phyloP scores from a whole-genome alignment of 2,329 filamentous ascomycete species.

The Verticillium zaregamsianum region DNA sequence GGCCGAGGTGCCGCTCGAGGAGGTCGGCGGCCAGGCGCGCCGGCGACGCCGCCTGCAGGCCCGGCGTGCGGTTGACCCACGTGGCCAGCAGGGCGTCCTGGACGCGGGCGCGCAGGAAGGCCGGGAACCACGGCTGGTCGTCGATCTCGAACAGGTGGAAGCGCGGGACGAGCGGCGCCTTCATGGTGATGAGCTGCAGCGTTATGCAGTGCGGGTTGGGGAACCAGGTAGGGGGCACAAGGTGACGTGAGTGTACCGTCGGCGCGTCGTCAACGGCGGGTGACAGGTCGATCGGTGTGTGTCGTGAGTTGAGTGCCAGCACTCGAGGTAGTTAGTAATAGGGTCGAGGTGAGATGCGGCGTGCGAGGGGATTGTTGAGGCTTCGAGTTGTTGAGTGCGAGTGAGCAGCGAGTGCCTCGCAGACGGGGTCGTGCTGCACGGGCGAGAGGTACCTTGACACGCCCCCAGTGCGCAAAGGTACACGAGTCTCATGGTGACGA shows the following conservation, averaged over 20 bases:
- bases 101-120: conserved; percentile 58
- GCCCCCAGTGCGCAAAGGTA: too few relatives aligned
- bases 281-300: too few relatives aligned
- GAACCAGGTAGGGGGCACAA: not conserved
- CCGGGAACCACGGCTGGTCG: conserved; percentile 64
- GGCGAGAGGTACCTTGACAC: too few relatives aligned
- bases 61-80: conserved; percentile 57
- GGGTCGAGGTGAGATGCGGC: too few relatives aligned
- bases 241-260: too few relatives aligned
- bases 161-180: conserved; percentile 50
- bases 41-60: conserved; percentile 53
- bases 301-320: too few relatives aligned
- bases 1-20: conserved; percentile 47
- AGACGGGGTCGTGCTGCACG: too few relatives aligned
- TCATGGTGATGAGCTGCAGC: conserved; percentile 16
- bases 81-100: conserved; percentile 61
- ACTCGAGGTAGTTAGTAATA: not conserved
- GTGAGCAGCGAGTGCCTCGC: too few relatives aligned
- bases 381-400: too few relatives aligned
- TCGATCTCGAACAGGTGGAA: conserved; percentile 65
- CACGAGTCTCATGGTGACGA: not conserved
- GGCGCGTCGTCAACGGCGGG: too few relatives aligned
- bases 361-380: too few relatives aligned
- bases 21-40: conserved; percentile 56
- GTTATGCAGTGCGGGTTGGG: not conserved